Conservation (phyloP, 257 asterid species). For the Verbena officinalis region DNA sequence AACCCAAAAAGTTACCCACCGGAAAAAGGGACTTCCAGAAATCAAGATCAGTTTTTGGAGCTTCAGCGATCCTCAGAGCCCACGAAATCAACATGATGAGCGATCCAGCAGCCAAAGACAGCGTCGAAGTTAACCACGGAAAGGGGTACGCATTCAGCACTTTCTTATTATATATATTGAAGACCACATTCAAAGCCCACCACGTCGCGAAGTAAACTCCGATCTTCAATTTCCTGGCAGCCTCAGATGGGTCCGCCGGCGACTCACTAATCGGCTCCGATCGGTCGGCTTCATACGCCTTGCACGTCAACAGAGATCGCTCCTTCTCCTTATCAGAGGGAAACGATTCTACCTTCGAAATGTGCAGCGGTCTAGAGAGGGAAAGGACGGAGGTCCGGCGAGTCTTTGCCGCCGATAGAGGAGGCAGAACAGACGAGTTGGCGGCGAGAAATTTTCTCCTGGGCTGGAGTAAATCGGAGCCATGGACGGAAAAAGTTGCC, state of each 20-base stretch:
- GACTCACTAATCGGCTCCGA: slow-evolving; percentile 50
- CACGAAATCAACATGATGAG: slow-evolving; percentile 85
- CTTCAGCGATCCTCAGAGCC: slow-evolving; percentile 78
- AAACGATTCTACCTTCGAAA: slow-evolving; percentile 38
- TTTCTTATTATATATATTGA: slow-evolving; percentile 89
- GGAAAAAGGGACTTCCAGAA: slow-evolving; percentile 96
- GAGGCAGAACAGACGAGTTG: slow-evolving; percentile 35
- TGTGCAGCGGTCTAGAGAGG: slow-evolving; percentile 54
- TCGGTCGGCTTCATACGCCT: slow-evolving; percentile 79
- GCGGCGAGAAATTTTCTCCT: slow-evolving; percentile 23
- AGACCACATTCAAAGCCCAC: slow-evolving; percentile 94
- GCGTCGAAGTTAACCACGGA: slow-evolving; percentile 94
- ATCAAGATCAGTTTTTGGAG: slow-evolving; percentile 88
- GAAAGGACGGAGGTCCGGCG: slow-evolving; percentile 37
- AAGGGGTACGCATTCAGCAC: slow-evolving; percentile 88
- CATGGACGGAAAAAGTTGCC: slow-evolving; percentile 27
- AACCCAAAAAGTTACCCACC: slow-evolving; percentile 44
- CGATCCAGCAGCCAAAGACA: slow-evolving; percentile 91
- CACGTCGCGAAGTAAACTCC: slow-evolving; percentile 89
- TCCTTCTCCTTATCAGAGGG: slow-evolving; percentile 18
- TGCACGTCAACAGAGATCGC: slow-evolving; percentile 49
- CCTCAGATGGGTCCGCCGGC: slow-evolving; percentile 48
- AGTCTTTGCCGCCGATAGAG: slow-evolving; percentile 28
- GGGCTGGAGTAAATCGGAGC: slow-evolving; percentile 46
- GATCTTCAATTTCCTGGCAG: slow-evolving; percentile 75